Evolutionary conservation across 2,329 filamentous ascomycete species (phyloP).

Genomic region (Talaromyces sp.): DNA sequence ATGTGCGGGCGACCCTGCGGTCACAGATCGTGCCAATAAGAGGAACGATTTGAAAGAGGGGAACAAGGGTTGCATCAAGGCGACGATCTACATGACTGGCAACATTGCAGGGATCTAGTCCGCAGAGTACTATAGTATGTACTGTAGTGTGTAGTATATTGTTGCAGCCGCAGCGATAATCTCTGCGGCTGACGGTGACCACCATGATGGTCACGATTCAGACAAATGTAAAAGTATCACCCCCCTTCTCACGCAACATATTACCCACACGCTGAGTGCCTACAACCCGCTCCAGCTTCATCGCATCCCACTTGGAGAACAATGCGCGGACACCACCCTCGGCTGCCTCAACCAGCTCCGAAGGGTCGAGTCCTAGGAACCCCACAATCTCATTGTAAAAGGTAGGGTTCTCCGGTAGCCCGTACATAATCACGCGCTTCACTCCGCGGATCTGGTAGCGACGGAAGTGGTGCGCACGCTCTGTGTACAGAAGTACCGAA

Average conservation of each 20-base stretch:
- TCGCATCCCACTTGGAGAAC: conserved; percentile 86
- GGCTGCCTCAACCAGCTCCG: conserved; percentile 59
- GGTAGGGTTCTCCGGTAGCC: conserved; percentile 79
- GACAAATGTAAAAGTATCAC: conserved; percentile 94
- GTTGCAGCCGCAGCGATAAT: too few relatives aligned
- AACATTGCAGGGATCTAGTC: background rate
- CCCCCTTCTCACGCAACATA: conserved; percentile 79
- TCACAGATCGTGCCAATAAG: background rate
- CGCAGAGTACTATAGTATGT: too few relatives aligned
- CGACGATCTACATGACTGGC: background rate
- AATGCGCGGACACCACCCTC: conserved; percentile 60
- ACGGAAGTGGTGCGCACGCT: conserved; percentile 94
- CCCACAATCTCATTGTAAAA: conserved; percentile 50
- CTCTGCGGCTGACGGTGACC: too few relatives aligned
- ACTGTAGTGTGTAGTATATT: too few relatives aligned
- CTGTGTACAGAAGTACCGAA: conserved; percentile 84
- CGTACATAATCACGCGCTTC: conserved; percentile 83
- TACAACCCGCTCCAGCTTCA: conserved; percentile 86
- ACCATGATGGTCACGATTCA: conserved; percentile 44
- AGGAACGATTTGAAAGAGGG: background rate
- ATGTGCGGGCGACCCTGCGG: background rate
- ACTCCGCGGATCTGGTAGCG: conserved; percentile 83
- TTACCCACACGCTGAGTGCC: conserved; percentile 77
- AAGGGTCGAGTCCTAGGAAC: conserved; percentile 42
- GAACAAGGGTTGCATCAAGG: background rate